Evolutionary conservation across 2,329 filamentous ascomycete species (phyloP).

Genomic region (Trichophyton benhamiae): DNA sequence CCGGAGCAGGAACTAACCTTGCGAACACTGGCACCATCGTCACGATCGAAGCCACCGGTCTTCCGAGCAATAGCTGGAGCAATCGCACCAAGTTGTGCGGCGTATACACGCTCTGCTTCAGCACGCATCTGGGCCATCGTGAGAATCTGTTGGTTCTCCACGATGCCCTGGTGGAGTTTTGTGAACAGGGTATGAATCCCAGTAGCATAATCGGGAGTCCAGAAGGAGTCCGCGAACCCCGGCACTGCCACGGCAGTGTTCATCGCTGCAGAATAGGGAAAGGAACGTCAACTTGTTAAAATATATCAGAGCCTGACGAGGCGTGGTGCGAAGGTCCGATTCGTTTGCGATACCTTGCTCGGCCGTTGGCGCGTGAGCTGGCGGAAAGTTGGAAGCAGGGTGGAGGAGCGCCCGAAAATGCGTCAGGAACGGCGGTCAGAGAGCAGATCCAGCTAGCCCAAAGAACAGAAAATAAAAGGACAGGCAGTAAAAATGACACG

Average conservation of each 20-base stretch:
- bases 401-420: not conserved
- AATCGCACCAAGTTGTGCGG: slow-evolving; percentile 68
- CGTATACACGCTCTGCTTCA: slow-evolving; percentile 86
- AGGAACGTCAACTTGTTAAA: not conserved
- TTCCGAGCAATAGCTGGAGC: slow-evolving; percentile 70
- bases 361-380: not conserved
- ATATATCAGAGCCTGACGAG: not conserved
- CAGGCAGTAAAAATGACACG: not conserved
- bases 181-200: slow-evolving; percentile 87
- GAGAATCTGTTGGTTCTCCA: slow-evolving; percentile 89
- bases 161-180: slow-evolving; percentile 91
- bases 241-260: slow-evolving; percentile 48
- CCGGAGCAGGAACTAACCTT: slow-evolving; percentile 51
- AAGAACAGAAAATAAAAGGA: not conserved
- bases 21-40: slow-evolving; percentile 89
- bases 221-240: slow-evolving; percentile 90
- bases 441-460: slow-evolving; percentile 4
- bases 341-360: not conserved
- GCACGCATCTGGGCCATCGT: slow-evolving; percentile 87
- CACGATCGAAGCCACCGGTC: slow-evolving; percentile 65
- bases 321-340: not conserved
- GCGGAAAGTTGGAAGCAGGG: not conserved
- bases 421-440: not conserved
- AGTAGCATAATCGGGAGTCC: slow-evolving; percentile 94
- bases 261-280: not conserved